A percentile compares a stretch with the other conserved stretches of the same genome.
Conservation (phyloP, 805 yeast species). For the Suhomyces pyralidae region DNA sequence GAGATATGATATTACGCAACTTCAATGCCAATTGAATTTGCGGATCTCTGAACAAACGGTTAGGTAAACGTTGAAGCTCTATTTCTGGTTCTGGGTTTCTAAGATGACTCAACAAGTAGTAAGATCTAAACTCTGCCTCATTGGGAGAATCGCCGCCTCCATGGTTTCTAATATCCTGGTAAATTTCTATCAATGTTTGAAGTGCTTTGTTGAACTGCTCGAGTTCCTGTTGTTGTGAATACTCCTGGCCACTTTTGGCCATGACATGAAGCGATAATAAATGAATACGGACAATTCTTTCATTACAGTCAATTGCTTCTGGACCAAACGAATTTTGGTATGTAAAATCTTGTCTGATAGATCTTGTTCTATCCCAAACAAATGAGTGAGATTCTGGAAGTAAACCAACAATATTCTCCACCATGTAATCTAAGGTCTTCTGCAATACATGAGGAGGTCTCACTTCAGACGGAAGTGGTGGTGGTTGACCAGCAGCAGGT, state of each 20-base stretch:
- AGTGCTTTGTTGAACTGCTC: slow-evolving; percentile 92
- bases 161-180: slow-evolving; percentile 69
- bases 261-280: slow-evolving; percentile 76
- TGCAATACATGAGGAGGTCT: slow-evolving; percentile 81
- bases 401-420: slow-evolving; percentile 57
- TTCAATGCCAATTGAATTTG: slow-evolving; percentile 68
- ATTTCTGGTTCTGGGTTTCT: slow-evolving; percentile 84
- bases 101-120: slow-evolving; percentile 72
- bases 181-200: slow-evolving; percentile 84
- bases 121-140: slow-evolving; percentile 92
- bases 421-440: slow-evolving; percentile 66
- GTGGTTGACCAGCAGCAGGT: slow-evolving; percentile 98
- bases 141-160: slow-evolving; percentile 72
- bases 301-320: slow-evolving; percentile 91
- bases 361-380: slow-evolving; percentile 95
- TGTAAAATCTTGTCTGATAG: slow-evolving; percentile 95
- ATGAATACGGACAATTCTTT: slow-evolving; percentile 86
- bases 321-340: slow-evolving; percentile 92
- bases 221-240: slow-evolving; percentile 90
- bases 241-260: slow-evolving; percentile 70
- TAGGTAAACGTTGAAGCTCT: slow-evolving; percentile 67
- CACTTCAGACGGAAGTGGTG: slow-evolving; percentile 95
- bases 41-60: slow-evolving; percentile 47
- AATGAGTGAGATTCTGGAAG: slow-evolving; percentile 87
- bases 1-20: slow-evolving; percentile 63